Conservation (phyloP, 1,284 basidiomycete genomes). For the Violaceomyces palustris region DNA sequence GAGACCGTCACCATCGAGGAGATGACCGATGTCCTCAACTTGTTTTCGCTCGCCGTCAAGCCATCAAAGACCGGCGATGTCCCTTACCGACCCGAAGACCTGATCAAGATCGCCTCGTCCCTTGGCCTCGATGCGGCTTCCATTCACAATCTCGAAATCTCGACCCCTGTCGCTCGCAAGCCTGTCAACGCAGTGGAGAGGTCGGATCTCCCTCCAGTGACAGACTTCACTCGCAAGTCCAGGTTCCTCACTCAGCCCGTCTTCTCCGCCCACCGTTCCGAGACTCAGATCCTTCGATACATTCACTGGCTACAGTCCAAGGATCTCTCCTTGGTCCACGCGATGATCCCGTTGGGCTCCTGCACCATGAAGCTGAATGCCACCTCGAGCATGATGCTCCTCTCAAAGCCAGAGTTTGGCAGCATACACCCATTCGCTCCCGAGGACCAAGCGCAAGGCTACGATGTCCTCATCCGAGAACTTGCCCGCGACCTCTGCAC, state of each 20-base stretch:
- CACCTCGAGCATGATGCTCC: constrained; percentile 82
- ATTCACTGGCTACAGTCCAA: constrained; percentile 89
- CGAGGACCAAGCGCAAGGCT: constrained; percentile 81
- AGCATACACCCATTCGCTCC: constrained; percentile 89
- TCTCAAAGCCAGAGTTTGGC: constrained; percentile 89
- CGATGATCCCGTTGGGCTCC: constrained; percentile 92
- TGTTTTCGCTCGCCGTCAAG: constrained; percentile 62
- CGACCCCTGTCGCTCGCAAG: constrained; percentile 11
- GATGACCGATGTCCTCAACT: constrained; percentile 70
- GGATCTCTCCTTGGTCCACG: constrained; percentile 88
- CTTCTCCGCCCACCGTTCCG: constrained; percentile 84
- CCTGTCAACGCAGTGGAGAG: constrained; percentile 10
- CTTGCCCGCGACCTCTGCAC: constrained; percentile 83
- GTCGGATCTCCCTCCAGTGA: constrained; percentile 30
- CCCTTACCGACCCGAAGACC: constrained; percentile 37
- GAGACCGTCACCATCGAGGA: constrained; percentile 69
- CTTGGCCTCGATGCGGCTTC: constrained; percentile 31
- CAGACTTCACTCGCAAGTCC: constrained; percentile 65
- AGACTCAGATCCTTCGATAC: constrained; percentile 89
- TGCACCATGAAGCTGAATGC: constrained; percentile 56
- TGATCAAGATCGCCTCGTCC: constrained; percentile 26
- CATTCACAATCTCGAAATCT: constrained; percentile 35
- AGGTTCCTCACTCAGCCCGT: constrained; percentile 78
- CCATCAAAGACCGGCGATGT: constrained; percentile 51
- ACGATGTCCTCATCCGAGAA: constrained; percentile 78